A percentile compares a stretch with the other conserved stretches of the same genome.
Conservation (phyloP, 805 yeast species). For the Cyberlindnera galapagoensis region DNA sequence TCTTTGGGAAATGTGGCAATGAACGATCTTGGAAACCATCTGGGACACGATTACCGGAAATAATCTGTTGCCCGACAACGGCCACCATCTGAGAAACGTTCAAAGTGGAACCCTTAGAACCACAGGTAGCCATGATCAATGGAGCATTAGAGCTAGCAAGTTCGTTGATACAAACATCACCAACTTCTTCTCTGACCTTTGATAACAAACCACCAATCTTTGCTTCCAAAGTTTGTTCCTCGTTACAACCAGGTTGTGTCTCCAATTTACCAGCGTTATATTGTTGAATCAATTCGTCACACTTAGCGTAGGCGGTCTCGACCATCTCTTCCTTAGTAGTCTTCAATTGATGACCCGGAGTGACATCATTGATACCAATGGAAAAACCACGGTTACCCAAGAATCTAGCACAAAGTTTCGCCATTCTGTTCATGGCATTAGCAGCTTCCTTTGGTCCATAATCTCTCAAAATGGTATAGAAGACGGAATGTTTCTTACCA, state of each 20-base stretch:
- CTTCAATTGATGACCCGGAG: conserved; percentile 79
- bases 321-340: conserved; percentile 81
- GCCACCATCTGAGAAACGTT: conserved; percentile 99
- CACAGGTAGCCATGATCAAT: conserved; percentile 97
- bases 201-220: conserved; percentile 94
- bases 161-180: conserved; percentile 94
- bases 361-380: conserved; percentile 95
- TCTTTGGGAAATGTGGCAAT: conserved; percentile 91
- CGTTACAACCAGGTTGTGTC: conserved; percentile 98
- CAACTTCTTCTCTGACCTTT: conserved; percentile 97
- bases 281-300: conserved; percentile 81
- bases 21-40: conserved; percentile 99
- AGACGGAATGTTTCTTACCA: conserved; percentile 95
- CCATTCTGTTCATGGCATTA: conserved; percentile 96
- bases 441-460: conserved; percentile 98
- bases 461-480: conserved; percentile 90
- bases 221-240: conserved; percentile 96
- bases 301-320: conserved; percentile 80
- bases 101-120: conserved; percentile 96
- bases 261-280: conserved; percentile 84
- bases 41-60: conserved; percentile 97
- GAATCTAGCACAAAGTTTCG: conserved; percentile 94
- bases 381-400: conserved; percentile 95
- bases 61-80: conserved; percentile 98
- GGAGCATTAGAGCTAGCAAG: conserved; percentile 91